These are phyloP conservation scores for Cubamyces lactineus DNA, from an alignment of 768 basidiomycete species.

Conservation along the genomic window DNA sequence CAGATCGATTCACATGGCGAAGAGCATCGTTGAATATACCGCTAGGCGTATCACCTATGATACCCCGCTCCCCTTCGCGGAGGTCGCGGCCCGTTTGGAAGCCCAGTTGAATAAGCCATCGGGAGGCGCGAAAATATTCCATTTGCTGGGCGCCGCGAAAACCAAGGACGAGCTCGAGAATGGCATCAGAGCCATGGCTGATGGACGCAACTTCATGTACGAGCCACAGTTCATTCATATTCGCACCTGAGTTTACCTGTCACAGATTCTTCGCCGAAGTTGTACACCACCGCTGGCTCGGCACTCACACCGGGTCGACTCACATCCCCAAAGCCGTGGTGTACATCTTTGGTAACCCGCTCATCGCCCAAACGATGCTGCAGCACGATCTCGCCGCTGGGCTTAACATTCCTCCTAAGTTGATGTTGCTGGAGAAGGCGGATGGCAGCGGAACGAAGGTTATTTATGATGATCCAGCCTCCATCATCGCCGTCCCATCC, in stretches of 20 bases:
- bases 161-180: slow-evolving; percentile 44
- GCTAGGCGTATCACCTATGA: slow-evolving; percentile 48
- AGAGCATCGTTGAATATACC: slow-evolving; percentile 32
- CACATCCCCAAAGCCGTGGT: slow-evolving; percentile 33
- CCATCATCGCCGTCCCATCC: slow-evolving; percentile 40
- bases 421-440: slow-evolving; percentile 47
- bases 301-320: slow-evolving; percentile 8
- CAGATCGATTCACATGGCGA: slow-evolving; percentile 16
- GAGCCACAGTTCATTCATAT: slow-evolving; percentile 21
- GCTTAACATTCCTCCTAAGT: slow-evolving; percentile 48
- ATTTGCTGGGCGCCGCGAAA: slow-evolving; percentile 24
- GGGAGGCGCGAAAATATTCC: slow-evolving; percentile 34
- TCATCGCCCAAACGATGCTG: slow-evolving; percentile 50
- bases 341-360: slow-evolving; percentile 57
- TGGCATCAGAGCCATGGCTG: slow-evolving; percentile 36
- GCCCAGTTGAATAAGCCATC: slow-evolving; percentile 44
- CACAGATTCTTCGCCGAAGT: slow-evolving; percentile 21
- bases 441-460: slow-evolving; percentile 44
- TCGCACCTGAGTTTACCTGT: background rate
- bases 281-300: slow-evolving; percentile 20
- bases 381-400: slow-evolving; percentile 44
- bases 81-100: slow-evolving; percentile 51
- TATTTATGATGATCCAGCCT: slow-evolving; percentile 52
- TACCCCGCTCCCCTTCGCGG: slow-evolving; percentile 42
- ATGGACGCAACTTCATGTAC: slow-evolving; percentile 49